Conservation (phyloP, 352 stramenopile genomes). For the Phytophthora sansomeana region DNA sequence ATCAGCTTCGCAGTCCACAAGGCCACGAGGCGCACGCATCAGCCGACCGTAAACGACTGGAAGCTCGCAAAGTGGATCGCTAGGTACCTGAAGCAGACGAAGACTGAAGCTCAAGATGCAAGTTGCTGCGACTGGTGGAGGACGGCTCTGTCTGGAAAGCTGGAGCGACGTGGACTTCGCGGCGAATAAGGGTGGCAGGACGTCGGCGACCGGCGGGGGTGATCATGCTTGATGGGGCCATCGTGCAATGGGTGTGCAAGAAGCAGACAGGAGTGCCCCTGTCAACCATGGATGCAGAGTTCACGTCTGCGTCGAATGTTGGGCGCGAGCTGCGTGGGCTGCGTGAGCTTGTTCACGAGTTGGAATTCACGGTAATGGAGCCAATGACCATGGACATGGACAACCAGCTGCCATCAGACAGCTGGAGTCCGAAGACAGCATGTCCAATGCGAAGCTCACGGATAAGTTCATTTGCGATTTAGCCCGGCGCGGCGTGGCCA, state of each 20-base stretch:
- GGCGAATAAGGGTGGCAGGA: too few relatives aligned
- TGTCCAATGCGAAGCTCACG: background rate
- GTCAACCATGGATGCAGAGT: background rate
- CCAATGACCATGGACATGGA: background rate
- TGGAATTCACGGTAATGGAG: background rate
- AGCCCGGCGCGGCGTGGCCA: too few relatives aligned
- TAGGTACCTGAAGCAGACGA: background rate
- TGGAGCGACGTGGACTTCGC: too few relatives aligned
- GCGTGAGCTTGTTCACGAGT: background rate
- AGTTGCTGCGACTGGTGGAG: background rate
- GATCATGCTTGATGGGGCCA: background rate
- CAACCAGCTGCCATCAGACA: background rate
- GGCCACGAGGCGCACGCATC: background rate
- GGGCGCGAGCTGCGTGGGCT: background rate
- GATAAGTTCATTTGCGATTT: too few relatives aligned
- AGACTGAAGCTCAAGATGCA: background rate
- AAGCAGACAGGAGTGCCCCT: background rate
- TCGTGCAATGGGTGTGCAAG: background rate
- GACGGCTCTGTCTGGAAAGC: too few relatives aligned
- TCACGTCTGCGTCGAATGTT: too few relatives aligned
- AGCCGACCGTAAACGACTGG: background rate
- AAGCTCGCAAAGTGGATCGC: background rate
- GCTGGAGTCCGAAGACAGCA: background rate
- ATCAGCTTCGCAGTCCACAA: conserved; percentile 34
- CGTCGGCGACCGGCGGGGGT: background rate